Conservation (phyloP, 495 filamentous ascomycete genomes). For the Penicillium tannophilum region DNA sequence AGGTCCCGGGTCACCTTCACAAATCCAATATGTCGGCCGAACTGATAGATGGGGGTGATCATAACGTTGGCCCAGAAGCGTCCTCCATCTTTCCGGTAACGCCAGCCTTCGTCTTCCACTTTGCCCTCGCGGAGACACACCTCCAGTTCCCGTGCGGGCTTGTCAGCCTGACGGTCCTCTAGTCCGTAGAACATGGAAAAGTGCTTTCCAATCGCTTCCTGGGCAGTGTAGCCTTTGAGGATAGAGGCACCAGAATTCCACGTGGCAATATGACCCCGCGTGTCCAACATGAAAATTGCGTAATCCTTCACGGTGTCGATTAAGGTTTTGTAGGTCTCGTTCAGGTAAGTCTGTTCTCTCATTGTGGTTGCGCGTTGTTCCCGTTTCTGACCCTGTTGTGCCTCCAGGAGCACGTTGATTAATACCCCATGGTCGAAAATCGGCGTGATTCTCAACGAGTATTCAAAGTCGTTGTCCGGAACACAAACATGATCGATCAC, state of each 20-base stretch:
- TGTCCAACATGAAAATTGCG: conserved; percentile 68
- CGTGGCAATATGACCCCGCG: conserved; percentile 56
- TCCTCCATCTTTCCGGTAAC: conserved; percentile 61
- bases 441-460: conserved; percentile 51
- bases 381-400: conserved; percentile 31
- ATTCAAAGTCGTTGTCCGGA: conserved; percentile 28
- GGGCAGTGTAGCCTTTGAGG: conserved; percentile 58
- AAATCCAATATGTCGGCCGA: conserved; percentile 61
- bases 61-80: conserved; percentile 70
- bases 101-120: conserved; percentile 68
- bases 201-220: conserved; percentile 63
- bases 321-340: conserved; percentile 63
- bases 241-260: conserved; percentile 65
- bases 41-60: conserved; percentile 62
- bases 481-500: conserved; percentile 32
- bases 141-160: conserved; percentile 50
- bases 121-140: conserved; percentile 61
- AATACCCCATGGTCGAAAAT: conserved; percentile 50
- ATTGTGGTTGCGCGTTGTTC: conserved; percentile 12
- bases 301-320: conserved; percentile 68
- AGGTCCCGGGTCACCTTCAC: conserved; percentile 67
- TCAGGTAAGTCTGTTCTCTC: conserved; percentile 47
- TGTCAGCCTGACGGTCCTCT: conserved; percentile 53
- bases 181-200: conserved; percentile 64
- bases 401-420: conserved; percentile 52